Percentiles rank a stretch among this genome's conserved stretches.
These are phyloP conservation scores for Vinca major DNA, from an alignment of 305 asterid species.

Conservation along the genomic window DNA sequence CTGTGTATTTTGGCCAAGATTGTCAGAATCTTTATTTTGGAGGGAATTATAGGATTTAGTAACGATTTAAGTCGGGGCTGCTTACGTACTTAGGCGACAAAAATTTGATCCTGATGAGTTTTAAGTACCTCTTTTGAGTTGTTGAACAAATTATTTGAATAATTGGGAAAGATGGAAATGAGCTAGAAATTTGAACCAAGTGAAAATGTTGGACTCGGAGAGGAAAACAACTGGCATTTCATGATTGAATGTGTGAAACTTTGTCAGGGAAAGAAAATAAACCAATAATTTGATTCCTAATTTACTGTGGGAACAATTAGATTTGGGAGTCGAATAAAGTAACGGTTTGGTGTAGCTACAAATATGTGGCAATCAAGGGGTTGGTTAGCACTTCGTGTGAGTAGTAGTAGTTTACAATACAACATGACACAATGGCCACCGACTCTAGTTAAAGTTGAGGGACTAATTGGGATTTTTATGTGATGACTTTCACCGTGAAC, in stretches of 20 bases:
- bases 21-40: neutral
- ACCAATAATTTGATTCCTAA: no score
- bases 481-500: neutral
- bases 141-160: neutral
- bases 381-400: neutral
- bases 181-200: neutral
- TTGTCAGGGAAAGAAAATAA: neutral
- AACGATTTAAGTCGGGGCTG: constrained; percentile 1
- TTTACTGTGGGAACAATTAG: neutral
- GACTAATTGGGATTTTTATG: neutral
- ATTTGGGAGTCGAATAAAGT: neutral
- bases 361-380: neutral
- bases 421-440: neutral
- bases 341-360: neutral
- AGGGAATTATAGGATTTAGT: constrained; percentile 3
- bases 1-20: neutral
- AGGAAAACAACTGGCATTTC: neutral
- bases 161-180: neutral
- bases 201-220: neutral
- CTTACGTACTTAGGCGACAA: neutral
- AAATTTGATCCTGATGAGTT: neutral
- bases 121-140: neutral
- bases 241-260: neutral
- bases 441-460: neutral
- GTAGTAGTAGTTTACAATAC: neutral